Percentiles rank a stretch among this genome's conserved stretches.
Evolutionary conservation across 768 basidiomycete species (phyloP).

Genomic region (Mycena sanguinolenta): DNA sequence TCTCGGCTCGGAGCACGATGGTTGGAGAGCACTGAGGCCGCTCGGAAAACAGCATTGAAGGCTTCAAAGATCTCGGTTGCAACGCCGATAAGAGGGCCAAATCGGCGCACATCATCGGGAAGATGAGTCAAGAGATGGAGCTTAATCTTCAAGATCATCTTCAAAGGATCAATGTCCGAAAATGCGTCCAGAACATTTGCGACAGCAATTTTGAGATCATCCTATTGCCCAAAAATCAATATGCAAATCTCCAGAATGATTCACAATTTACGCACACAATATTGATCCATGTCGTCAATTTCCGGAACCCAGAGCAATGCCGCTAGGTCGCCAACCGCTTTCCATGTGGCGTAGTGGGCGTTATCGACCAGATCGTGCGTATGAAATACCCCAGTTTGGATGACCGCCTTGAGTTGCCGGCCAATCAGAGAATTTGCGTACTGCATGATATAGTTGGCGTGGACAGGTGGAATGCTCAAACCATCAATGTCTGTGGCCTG

Average conservation of each 20-base stretch:
- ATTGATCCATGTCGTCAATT: slow-evolving; percentile 43
- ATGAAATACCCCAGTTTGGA: not conserved
- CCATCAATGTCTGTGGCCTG: slow-evolving; percentile 42
- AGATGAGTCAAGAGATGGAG: slow-evolving; percentile 50
- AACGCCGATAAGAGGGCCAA: slow-evolving; percentile 49
- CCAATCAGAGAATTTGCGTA: not conserved
- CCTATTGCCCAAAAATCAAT: too few relatives aligned
- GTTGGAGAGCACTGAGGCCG: slow-evolving; percentile 51
- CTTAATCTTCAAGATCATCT: slow-evolving; percentile 41
- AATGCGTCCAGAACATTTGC: slow-evolving; percentile 54
- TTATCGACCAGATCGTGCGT: not conserved
- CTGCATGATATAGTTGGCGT: not conserved
- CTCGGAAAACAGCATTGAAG: slow-evolving; percentile 55
- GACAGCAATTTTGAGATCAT: slow-evolving; percentile 21
- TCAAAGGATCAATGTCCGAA: slow-evolving; percentile 46
- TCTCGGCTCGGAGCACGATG: slow-evolving; percentile 53
- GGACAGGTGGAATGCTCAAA: not conserved
- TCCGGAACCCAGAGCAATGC: slow-evolving; percentile 46
- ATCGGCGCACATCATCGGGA: slow-evolving; percentile 43
- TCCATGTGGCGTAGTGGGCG: too few relatives aligned
- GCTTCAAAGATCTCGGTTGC: slow-evolving; percentile 53
- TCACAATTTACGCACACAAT: too few relatives aligned
- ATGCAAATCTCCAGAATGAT: not conserved
- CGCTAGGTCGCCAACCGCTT: too few relatives aligned
- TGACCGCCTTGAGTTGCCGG: not conserved